A percentile compares a stretch with the other conserved stretches of the same genome.
Conservation (phyloP, 2,329 filamentous ascomycete genomes). For the Lecanicillium sp. region DNA sequence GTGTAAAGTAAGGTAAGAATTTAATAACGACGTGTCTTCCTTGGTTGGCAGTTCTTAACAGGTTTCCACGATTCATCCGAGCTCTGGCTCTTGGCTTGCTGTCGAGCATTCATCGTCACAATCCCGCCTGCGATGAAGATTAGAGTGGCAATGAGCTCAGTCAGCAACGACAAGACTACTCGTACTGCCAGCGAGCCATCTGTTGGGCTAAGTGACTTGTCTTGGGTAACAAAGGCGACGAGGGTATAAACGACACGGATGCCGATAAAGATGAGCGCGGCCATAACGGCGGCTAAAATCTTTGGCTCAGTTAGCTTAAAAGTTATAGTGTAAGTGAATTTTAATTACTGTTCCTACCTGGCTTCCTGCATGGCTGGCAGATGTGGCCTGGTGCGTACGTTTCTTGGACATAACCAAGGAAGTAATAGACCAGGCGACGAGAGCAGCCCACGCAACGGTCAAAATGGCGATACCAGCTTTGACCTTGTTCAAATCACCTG, state of each 20-base stretch:
- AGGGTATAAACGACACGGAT: slow-evolving; percentile 5
- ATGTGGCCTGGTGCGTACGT: not conserved
- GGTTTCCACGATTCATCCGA: no score
- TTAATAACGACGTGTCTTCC: no score
- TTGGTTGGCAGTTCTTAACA: no score
- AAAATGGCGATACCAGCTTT: slow-evolving; percentile 6
- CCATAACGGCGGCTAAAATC: not conserved
- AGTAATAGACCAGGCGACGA: not conserved
- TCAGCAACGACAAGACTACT: slow-evolving; percentile 2
- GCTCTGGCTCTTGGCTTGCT: not conserved
- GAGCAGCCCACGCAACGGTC: slow-evolving; percentile 1
- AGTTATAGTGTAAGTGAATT: not conserved
- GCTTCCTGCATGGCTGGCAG: not conserved
- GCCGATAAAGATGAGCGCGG: slow-evolving; percentile 4
- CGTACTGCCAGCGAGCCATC: slow-evolving; percentile 3
- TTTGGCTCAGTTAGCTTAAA: not conserved
- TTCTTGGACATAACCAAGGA: slow-evolving; percentile 2
- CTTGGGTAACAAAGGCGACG: slow-evolving; percentile 6
- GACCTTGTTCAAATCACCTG: slow-evolving; percentile 4
- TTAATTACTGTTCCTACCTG: slow-evolving; percentile 1
- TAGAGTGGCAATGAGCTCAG: slow-evolving; percentile 1
- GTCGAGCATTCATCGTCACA: slow-evolving; percentile 1
- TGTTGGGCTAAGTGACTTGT: not conserved
- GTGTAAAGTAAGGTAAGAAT: no score
- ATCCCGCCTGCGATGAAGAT: slow-evolving; percentile 1